Percentiles rank a stretch among this genome's conserved stretches.
phyloP scores from a whole-genome alignment of 2,329 filamentous ascomycete species.

The Botrytis deweyae region DNA sequence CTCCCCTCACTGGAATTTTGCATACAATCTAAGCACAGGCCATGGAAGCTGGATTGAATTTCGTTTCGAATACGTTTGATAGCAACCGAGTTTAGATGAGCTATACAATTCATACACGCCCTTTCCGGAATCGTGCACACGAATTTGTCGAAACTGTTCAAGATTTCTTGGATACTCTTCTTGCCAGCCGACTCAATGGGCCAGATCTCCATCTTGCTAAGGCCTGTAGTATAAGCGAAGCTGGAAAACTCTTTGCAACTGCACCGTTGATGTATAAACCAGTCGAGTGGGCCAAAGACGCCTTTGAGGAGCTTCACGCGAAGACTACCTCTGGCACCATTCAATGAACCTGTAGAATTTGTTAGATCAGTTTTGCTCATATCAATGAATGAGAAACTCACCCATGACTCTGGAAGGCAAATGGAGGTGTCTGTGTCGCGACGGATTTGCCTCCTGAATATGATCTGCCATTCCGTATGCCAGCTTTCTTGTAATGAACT shows the following conservation, averaged over 20 bases:
- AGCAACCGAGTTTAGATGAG: background rate
- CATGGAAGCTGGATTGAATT: constrained; percentile 19
- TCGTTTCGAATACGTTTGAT: background rate
- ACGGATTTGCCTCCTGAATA: constrained; percentile 6
- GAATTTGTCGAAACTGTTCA: background rate
- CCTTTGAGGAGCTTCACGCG: constrained; percentile 20
- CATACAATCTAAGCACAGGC: constrained; percentile 28
- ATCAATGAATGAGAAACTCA: background rate
- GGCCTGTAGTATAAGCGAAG: background rate
- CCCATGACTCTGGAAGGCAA: background rate
- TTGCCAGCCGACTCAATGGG: background rate
- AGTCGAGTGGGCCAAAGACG: background rate
- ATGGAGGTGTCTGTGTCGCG: background rate
- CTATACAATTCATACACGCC: background rate
- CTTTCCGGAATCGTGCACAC: background rate
- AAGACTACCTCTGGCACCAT: constrained; percentile 23
- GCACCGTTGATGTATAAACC: background rate
- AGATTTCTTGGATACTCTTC: background rate
- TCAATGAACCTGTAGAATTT: constrained; percentile 13
- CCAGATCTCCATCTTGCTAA: background rate
- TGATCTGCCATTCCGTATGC: background rate
- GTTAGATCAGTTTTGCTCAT: background rate
- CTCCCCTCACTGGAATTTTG: constrained; percentile 1
- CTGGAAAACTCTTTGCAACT: background rate
- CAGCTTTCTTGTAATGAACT: background rate